Base-by-base conservation (phyloP, 441 rosid genomes). In the Erysimum cheiri region DNA sequence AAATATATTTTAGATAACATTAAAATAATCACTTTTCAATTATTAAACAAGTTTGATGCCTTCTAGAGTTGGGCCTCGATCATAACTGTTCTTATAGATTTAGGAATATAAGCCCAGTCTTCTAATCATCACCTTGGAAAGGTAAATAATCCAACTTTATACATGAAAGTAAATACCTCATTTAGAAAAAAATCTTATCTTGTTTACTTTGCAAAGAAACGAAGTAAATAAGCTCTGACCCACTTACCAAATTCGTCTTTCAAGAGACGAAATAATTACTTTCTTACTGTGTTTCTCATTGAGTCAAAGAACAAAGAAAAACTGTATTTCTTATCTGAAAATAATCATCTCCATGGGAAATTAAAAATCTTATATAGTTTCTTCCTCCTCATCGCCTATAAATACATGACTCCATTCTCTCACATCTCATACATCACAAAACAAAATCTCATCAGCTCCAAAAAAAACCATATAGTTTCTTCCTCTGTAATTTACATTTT, bases 311-410 rank as follows among this genome's bases (percentile, higher is more conserved):
- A 22, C 22, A 22, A 22, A 22, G 2, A 22, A 22, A 22, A 36
- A 59, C 62, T 64, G 48, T 40, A n/a, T 73, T 11, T 44, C 53
- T 59, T 48, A 56, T 55, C 66, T 61, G 37, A 47, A 57, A 59
- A 26, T 41, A 59, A 66, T 66, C 55, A 50, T 59, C 62, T 65
- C 54, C 59, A 41, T 43, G 28, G 29, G 14, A 24, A 1, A 4
- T 14, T 19, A 31, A n/a, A n/a, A n/a, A n/a, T n/a, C n/a, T n/a
- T n/a, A n/a, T n/a, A n/a, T n/a, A n/a, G n/a, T 54, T 17, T 31
- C 44, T 32, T 49, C 67, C 31, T 19, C 32, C 33, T 11, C 6
- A 4, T 63, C 39, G 13, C 46, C 57, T 76, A 76, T 70, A 76
- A 70, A 64, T 70, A 57, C 57, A 58, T 19, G 22, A 12, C 74